Evolutionary conservation across 495 filamentous ascomycete genomes (phyloP), one percentile per base, ranked within the genome.

Genomic region (Aspergillus sclerotiicarbonarius): DNA sequence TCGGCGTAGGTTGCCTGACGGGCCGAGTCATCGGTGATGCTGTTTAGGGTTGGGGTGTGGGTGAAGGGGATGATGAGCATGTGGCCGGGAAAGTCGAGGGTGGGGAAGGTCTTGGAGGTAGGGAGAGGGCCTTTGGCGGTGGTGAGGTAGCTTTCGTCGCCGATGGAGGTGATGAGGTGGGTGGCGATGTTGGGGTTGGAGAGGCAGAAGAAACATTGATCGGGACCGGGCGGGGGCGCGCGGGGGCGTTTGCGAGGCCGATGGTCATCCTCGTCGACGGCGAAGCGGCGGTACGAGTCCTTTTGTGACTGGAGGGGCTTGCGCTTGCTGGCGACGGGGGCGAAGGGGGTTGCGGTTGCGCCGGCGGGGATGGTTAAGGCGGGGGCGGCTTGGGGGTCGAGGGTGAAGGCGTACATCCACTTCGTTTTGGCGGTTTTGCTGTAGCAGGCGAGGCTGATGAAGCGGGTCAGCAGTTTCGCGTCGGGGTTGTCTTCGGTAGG

Each of bases 171-270:
- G 62, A 97, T 87, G 66, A 98, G 90, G 70, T 98, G 93, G 0
- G 87, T 88, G 35, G 89, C 87, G 29, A 95, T 72, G 53, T 85
- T 86, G 16, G 87, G 83, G 67, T 94, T 97, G 8, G 87, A 89
- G 5, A 98, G 79, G 68, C 94, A 98, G 80, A 98, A 97, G 80
- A 93, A 98, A 69, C 94, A 98, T 60, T 84, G 80, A 20, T 87
- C 85, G 0, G 91, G 91, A 4, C 84, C 84, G 5, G 89, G 86
- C 1, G 88, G 89, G 8, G 82, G 78, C 10, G 71, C 78, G 8
- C 84, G 80, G 21, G 71, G 62, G 39, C 82, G 78, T 56, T 91
- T 88, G 31, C 73, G 72, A n/a, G 78, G 70, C 20, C 76, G 74
- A 35, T 73, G 61, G 39, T 67, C 59, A 43, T 69, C 58, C 41